Evolutionary conservation across 768 basidiomycete genomes (phyloP).

Genomic region (Rhodosporidiobolus sp.): DNA sequence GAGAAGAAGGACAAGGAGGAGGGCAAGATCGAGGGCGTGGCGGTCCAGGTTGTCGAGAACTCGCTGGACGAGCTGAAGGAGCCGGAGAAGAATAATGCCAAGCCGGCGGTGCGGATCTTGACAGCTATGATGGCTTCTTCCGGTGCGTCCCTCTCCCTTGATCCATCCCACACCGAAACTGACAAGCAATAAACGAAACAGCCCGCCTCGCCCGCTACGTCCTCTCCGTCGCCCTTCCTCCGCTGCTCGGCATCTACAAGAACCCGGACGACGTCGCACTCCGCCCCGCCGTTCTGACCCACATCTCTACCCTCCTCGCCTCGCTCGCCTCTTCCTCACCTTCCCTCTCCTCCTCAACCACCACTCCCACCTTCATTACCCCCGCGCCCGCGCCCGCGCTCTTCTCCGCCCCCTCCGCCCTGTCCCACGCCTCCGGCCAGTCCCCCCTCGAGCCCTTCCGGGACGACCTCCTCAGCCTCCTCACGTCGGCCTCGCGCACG

Average conservation of each 20-base stretch:
- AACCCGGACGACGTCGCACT: slow-evolving; percentile 31
- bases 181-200: neutral
- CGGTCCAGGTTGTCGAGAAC: slow-evolving; percentile 72
- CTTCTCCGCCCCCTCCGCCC: neutral
- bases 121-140: slow-evolving; percentile 49
- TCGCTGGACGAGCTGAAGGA: slow-evolving; percentile 75
- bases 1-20: neutral
- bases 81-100: slow-evolving; percentile 90
- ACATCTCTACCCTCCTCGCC: slow-evolving; percentile 34
- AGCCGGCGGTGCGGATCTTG: slow-evolving; percentile 78
- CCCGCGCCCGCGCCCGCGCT: neutral
- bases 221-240: slow-evolving; percentile 19
- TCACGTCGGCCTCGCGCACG: slow-evolving; percentile 55
- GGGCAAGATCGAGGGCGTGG: slow-evolving; percentile 56
- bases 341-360: neutral
- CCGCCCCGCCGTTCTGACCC: slow-evolving; percentile 32
- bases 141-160: neutral
- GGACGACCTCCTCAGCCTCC: slow-evolving; percentile 54
- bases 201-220: slow-evolving; percentile 29
- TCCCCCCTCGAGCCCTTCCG: slow-evolving; percentile 26
- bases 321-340: slow-evolving; percentile 7
- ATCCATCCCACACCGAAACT: neutral
- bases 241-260: slow-evolving; percentile 21
- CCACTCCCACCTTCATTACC: neutral
- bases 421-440: neutral